Evolutionary conservation across 495 filamentous ascomycete genomes (phyloP), one percentile per base, ranked within the genome.

Genomic region (Podospora pseudocomata): DNA sequence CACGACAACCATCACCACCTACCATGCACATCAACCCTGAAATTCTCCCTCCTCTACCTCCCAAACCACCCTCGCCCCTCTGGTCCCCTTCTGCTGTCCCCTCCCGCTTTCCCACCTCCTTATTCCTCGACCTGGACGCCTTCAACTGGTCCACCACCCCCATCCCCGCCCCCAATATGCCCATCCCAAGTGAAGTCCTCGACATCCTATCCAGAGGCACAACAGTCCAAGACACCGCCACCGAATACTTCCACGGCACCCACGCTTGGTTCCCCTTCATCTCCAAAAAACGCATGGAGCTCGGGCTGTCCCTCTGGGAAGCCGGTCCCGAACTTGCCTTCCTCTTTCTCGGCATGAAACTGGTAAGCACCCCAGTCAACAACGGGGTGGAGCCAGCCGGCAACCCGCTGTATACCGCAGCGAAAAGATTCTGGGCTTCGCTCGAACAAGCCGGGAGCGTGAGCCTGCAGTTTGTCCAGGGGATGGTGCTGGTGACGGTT

Each of bases 211-310:
- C 73, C 53, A 69, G 76, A 60, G 68, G 65, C 6, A 62, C 67
- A 23, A 62, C 75, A 39, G 71, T 83, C 54, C 77, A 77, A 34
- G 75, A 75, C 4, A 68, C 73, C 1, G 67, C 77, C 0, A 60
- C 59, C 3, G 70, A 73, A 7, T 83, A 79, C 64, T 81, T 81
- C 56, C 34, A 67, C 13, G 75, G 74, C 19, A 63, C 81, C 11
- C 80, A 83, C 67, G 66, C n/a, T 34, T 39, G 83, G 84, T 81
- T 86, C 76, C 84, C 84, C 18, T 78, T 86, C 59, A 71, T 86
- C 28, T 85, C 83, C 1, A 77, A 78, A 63, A 85, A 83, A 68
- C 75, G 82, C 3, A 77, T 85, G 64, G 72, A 73, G n/a, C 66
- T 81, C 18, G 68, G 70, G 4, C 78, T 79, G 39, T 76, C 79